Evolutionary conservation across 805 yeast species (phyloP).

Genomic region (Kuraishia borneana): DNA sequence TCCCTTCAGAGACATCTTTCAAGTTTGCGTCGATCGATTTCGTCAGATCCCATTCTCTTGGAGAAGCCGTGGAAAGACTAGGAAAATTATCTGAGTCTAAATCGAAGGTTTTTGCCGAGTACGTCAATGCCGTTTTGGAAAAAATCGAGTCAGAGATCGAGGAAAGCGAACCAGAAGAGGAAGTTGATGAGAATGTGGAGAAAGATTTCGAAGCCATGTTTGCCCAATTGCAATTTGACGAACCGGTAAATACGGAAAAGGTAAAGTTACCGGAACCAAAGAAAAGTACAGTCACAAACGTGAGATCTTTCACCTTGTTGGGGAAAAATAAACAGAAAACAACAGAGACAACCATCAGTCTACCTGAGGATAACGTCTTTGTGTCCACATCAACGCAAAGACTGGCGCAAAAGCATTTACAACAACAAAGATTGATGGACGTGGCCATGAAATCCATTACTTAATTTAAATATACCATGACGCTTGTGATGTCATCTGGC

Average conservation of each 20-base stretch:
- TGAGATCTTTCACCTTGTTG: not conserved
- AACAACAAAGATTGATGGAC: no score
- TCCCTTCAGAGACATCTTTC: conserved; percentile 55
- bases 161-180: conserved; percentile 21
- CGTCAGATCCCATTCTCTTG: conserved; percentile 22
- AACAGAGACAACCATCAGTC: not conserved
- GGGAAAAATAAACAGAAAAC: not conserved
- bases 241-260: no score
- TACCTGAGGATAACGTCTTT: no score
- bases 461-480: conserved; percentile 50
- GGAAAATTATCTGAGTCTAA: conserved; percentile 14
- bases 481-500: conserved; percentile 87
- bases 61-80: conserved; percentile 32
- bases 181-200: conserved; percentile 43
- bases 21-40: conserved; percentile 31
- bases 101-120: no score
- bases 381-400: no score
- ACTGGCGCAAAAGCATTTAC: no score
- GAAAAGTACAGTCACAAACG: not conserved
- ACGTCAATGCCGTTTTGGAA: no score
- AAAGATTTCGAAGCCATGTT: conserved; percentile 48
- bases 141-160: conserved; percentile 21
- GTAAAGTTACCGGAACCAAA: no score
- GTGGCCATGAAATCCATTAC: not conserved
- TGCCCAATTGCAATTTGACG: no score